These are phyloP conservation scores for Calonectria pauciramosa DNA, from an alignment of 2,329 filamentous ascomycete genomes.

Conservation along the genomic window DNA sequence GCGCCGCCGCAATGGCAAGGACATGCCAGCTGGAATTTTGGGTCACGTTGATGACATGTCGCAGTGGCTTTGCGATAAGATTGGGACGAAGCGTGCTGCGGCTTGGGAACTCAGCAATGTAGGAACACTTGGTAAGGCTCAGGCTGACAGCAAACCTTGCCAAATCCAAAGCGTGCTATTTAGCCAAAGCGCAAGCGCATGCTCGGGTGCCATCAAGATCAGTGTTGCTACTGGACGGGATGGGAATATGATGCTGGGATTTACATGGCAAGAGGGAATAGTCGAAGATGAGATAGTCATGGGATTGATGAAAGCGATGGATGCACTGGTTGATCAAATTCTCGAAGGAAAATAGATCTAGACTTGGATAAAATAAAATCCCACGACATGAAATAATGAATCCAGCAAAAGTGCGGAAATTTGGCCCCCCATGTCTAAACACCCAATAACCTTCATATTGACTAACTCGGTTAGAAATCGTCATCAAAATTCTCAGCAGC, in stretches of 20 bases:
- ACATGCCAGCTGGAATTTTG: slow-evolving; percentile 16
- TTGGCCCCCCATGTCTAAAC: background rate
- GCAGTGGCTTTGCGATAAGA: slow-evolving; percentile 1
- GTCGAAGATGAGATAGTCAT: background rate
- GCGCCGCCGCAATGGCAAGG: background rate
- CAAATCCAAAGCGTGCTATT: background rate
- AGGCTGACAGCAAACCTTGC: background rate
- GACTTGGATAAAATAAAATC: too few relatives aligned
- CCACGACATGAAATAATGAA: background rate
- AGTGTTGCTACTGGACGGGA: slow-evolving; percentile 11
- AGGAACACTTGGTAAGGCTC: background rate
- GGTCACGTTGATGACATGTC: background rate
- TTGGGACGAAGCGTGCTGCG: slow-evolving; percentile 13
- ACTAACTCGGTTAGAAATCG: background rate
- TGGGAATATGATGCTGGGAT: background rate
- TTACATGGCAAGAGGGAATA: slow-evolving; percentile 15
- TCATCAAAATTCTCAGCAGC: background rate
- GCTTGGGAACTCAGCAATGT: slow-evolving; percentile 21
- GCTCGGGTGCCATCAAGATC: slow-evolving; percentile 18
- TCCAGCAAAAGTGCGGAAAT: too few relatives aligned
- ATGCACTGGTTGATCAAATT: background rate
- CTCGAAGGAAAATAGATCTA: too few relatives aligned
- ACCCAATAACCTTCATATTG: too few relatives aligned
- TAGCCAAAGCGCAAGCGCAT: slow-evolving; percentile 22
- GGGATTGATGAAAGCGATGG: background rate